Conservation (phyloP, 331 rosid genomes). For the Quercus phellos region DNA sequence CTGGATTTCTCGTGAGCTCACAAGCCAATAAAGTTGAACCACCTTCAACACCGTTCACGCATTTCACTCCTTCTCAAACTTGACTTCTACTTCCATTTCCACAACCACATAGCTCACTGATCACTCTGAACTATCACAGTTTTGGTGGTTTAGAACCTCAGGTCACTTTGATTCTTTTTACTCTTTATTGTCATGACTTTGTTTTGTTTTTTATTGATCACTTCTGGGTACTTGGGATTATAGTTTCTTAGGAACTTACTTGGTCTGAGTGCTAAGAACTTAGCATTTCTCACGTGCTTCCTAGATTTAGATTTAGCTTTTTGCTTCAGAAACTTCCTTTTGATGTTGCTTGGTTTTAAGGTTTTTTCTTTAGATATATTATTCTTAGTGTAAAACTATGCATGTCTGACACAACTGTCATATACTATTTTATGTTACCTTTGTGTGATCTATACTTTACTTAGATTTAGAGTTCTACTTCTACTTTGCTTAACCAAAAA, state of each 20-base stretch:
- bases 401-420: constrained; percentile 16
- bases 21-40: constrained; percentile 43
- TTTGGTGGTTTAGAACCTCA: constrained; percentile 5
- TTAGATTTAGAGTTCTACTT: constrained; percentile 28
- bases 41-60: constrained; percentile 39
- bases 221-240: constrained; percentile 8
- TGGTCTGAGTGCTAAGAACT: constrained; percentile 9
- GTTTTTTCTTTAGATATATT: constrained; percentile 4
- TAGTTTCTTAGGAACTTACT: not conserved
- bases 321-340: not conserved
- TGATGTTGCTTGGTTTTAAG: constrained; percentile 5
- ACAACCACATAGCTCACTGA: not conserved
- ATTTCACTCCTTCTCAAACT: constrained; percentile 27
- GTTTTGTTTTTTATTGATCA: not conserved
- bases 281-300: not conserved
- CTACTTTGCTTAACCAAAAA: constrained; percentile 2
- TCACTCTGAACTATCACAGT: constrained; percentile 6
- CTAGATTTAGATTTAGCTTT: not conserved
- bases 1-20: constrained; percentile 56
- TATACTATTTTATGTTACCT: constrained; percentile 3
- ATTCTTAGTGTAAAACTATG: constrained; percentile 22
- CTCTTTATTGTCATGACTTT: not conserved
- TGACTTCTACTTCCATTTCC: constrained; percentile 6
- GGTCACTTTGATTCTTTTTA: not conserved
- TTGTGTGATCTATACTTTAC: constrained; percentile 31